Percentiles rank a stretch among this genome's conserved stretches.
phyloP scores from a whole-genome alignment of 2,329 filamentous ascomycete species.

The Thielaviopsis ethacetica region DNA sequence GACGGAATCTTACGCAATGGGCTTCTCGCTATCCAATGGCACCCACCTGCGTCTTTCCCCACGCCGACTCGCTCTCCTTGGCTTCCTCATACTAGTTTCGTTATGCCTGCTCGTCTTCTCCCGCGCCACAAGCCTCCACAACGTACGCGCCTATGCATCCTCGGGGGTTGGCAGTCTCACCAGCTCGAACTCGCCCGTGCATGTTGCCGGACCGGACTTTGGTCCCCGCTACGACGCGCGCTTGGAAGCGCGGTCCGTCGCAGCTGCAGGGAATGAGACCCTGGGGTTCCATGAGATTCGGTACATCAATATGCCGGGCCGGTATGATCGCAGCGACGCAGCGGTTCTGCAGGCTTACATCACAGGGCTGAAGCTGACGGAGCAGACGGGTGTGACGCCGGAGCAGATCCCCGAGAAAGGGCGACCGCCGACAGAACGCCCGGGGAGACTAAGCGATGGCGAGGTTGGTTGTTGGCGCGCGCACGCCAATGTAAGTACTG shows the following conservation, averaged over 20 bases:
- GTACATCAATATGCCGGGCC: slow-evolving; percentile 16
- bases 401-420: slow-evolving; percentile 14
- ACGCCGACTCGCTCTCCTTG: neutral
- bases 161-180: neutral
- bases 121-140: neutral
- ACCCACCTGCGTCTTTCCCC: neutral
- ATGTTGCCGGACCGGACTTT: neutral
- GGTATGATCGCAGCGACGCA: slow-evolving; percentile 17
- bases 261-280: slow-evolving; percentile 15
- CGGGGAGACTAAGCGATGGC: slow-evolving; percentile 12
- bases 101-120: neutral
- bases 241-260: neutral
- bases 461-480: slow-evolving; percentile 18
- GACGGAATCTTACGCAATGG: neutral
- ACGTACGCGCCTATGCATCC: neutral
- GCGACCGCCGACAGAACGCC: slow-evolving; percentile 16
- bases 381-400: slow-evolving; percentile 14
- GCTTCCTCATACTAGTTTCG: neutral
- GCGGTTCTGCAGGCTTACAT: slow-evolving; percentile 17
- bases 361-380: slow-evolving; percentile 15
- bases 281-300: slow-evolving; percentile 16
- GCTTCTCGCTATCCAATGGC: neutral
- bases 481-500: slow-evolving; percentile 16
- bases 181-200: neutral
- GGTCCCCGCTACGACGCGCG: neutral